Conservation (phyloP, 306 rosid species). For the Glycine soja region DNA sequence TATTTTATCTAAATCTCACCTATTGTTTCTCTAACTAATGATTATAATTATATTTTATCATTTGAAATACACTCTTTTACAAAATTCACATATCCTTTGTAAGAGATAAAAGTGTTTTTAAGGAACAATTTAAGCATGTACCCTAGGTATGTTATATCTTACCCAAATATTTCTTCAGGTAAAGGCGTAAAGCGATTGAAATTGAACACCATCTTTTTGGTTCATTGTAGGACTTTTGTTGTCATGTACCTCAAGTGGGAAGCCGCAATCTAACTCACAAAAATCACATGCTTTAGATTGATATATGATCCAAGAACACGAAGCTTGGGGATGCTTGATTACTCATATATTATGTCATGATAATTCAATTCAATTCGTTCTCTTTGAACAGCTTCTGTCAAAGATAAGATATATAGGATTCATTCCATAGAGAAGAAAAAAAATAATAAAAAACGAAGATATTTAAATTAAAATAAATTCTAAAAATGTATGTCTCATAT, state of each 20-base stretch:
- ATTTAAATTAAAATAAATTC: too few species aligned
- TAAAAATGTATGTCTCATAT: too few species aligned
- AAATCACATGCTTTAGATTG: not conserved
- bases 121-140: not conserved
- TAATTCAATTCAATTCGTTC: conserved; percentile 2
- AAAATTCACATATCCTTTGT: not conserved
- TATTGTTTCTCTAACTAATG: not conserved
- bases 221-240: not conserved
- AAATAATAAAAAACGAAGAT: too few species aligned
- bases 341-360: not conserved
- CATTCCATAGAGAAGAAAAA: too few species aligned
- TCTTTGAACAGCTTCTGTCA: conserved; percentile 6
- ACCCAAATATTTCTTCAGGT: not conserved
- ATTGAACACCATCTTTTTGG: too few species aligned
- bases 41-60: too few species aligned
- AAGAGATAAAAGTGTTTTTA: not conserved
- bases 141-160: not conserved
- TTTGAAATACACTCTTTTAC: not conserved
- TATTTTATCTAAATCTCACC: too few species aligned
- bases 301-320: not conserved
- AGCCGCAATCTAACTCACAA: not conserved
- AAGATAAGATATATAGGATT: not conserved
- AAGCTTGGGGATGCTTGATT: not conserved
- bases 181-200: not conserved
- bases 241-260: not conserved